These are phyloP conservation scores for Yamadazyma philogaea DNA, from an alignment of 805 yeast genomes.

Conservation along the genomic window DNA sequence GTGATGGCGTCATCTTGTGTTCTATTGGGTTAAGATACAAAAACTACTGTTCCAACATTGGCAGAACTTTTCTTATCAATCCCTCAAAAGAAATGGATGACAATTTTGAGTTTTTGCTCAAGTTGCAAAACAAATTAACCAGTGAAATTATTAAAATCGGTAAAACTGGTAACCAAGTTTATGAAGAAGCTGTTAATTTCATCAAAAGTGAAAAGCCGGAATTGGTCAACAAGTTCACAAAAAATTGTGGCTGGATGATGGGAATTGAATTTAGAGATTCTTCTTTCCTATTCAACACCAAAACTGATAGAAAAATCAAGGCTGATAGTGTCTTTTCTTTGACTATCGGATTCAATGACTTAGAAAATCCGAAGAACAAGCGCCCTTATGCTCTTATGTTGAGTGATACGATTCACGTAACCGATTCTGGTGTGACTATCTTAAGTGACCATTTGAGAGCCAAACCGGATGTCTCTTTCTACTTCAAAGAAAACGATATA, in stretches of 20 bases:
- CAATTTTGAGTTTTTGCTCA: constrained; percentile 73
- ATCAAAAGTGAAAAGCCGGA: constrained; percentile 61
- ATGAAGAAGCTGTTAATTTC: constrained; percentile 57
- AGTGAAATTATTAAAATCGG: constrained; percentile 61
- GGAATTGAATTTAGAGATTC: constrained; percentile 90
- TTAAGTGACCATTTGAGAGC: constrained; percentile 73
- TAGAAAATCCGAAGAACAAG: constrained; percentile 45
- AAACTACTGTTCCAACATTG: constrained; percentile 83
- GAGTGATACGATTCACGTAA: constrained; percentile 76
- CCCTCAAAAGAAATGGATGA: constrained; percentile 77
- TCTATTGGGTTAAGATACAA: constrained; percentile 85
- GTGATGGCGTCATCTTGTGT: constrained; percentile 74
- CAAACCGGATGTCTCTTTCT: constrained; percentile 75
- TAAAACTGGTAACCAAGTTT: constrained; percentile 60
- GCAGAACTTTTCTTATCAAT: constrained; percentile 84
- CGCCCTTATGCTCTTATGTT: constrained; percentile 66
- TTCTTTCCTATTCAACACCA: constrained; percentile 65
- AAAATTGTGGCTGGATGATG: constrained; percentile 81
- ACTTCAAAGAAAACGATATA: constrained; percentile 57
- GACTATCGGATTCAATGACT: constrained; percentile 71
- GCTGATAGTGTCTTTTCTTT: constrained; percentile 75
- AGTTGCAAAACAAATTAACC: constrained; percentile 65
- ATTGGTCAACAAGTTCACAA: constrained; percentile 60
- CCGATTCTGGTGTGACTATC: constrained; percentile 56
- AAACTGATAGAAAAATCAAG: constrained; percentile 62